A percentile compares a stretch with the other conserved stretches of the same genome.
Conservation (phyloP, 2,329 filamentous ascomycete species). For the Beauveria australis region DNA sequence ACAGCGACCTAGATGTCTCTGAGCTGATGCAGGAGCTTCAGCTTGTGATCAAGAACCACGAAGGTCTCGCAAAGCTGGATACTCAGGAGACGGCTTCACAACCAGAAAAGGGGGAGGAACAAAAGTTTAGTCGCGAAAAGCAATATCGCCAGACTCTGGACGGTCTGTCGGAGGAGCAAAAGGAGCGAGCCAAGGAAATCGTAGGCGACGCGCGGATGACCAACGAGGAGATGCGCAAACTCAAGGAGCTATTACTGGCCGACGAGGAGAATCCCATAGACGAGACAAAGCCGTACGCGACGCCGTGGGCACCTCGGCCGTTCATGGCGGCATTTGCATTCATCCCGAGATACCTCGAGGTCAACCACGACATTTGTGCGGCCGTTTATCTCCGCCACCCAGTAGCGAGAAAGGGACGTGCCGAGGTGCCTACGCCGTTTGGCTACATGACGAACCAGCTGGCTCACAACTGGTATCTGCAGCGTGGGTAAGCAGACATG, state of each 20-base stretch:
- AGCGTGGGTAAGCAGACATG: conserved; percentile 53
- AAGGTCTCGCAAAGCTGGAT: conserved; percentile 19
- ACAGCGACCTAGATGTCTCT: conserved; percentile 19
- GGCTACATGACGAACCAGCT: conserved; percentile 60
- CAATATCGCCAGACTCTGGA: conserved; percentile 28
- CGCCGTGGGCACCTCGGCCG: conserved; percentile 79
- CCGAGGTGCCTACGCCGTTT: conserved; percentile 83
- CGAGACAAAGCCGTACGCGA: conserved; percentile 71
- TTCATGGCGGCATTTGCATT: conserved; percentile 93
- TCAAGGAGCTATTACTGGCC: conserved; percentile 50
- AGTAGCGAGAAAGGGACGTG: conserved; percentile 70
- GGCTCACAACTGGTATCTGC: conserved; percentile 91
- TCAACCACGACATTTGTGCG: conserved; percentile 94
- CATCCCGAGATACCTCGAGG: conserved; percentile 90
- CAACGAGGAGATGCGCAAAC: conserved; percentile 43
- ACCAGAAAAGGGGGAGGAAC: conserved; percentile 3
- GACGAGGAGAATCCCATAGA: conserved; percentile 72
- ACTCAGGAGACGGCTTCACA: conserved; percentile 12
- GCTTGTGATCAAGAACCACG: conserved; percentile 25
- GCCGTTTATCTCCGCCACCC: conserved; percentile 94
- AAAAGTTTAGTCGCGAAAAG: conserved; percentile 20
- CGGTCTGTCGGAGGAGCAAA: conserved; percentile 24
- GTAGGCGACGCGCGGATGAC: conserved; percentile 27
- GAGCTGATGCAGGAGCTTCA: conserved; percentile 26
- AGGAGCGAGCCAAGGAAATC: conserved; percentile 25